phyloP scores from a whole-genome alignment of 306 rosid species.

The Quercus aquifolioides region DNA sequence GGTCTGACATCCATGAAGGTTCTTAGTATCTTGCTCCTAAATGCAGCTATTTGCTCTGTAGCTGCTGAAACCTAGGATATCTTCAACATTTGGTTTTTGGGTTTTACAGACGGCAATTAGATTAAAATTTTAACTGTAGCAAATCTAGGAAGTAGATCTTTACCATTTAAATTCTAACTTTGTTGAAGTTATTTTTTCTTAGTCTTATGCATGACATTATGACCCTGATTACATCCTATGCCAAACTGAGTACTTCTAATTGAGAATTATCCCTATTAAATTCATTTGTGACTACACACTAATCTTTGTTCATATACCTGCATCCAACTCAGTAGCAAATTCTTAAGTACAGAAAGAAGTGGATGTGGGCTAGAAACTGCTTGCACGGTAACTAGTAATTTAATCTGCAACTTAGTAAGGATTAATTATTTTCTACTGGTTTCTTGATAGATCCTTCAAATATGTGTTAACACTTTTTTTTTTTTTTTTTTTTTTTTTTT shows the following conservation, averaged over 20 bases:
- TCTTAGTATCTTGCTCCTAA: background rate
- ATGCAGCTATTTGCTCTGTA: too few species aligned
- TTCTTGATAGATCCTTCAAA: background rate
- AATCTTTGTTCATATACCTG: background rate
- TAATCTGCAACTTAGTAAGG: background rate
- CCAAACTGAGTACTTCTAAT: too few species aligned
- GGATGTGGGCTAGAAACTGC: background rate
- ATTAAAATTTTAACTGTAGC: background rate
- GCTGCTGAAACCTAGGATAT: too few species aligned
- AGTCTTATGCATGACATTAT: background rate
- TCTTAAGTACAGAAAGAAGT: background rate
- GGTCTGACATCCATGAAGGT: background rate
- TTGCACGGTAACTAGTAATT: background rate
- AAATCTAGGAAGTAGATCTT: background rate
- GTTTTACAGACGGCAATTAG: background rate
- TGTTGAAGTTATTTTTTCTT: background rate
- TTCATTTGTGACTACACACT: background rate
- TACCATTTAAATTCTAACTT: background rate
- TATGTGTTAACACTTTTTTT: background rate
- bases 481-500: too few species aligned
- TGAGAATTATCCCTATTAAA: too few species aligned
- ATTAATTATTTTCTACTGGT: background rate
- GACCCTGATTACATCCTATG: too few species aligned
- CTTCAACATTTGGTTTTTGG: too few species aligned
- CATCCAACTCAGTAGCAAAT: background rate